phyloP scores from a whole-genome alignment of 495 filamentous ascomycete species.

The Corynascus novoguineensis region DNA sequence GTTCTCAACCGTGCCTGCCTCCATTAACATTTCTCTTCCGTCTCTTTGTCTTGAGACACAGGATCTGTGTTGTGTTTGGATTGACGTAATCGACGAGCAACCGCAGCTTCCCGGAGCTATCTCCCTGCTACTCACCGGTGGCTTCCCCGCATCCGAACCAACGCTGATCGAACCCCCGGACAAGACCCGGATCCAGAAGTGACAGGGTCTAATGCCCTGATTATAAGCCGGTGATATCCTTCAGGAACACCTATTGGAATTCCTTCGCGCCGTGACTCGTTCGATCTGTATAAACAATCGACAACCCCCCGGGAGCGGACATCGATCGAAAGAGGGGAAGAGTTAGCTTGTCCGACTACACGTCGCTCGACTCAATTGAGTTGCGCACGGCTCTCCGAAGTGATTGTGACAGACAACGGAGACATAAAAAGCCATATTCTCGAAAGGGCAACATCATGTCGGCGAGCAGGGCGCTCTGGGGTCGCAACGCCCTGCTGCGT shows the following conservation, averaged over 20 bases:
- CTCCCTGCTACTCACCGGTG: background rate
- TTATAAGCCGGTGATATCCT: constrained; percentile 24
- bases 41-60: background rate
- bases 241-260: background rate
- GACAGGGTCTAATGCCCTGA: constrained; percentile 1
- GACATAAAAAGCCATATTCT: background rate
- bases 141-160: constrained; percentile 14
- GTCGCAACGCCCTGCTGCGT: constrained; percentile 12
- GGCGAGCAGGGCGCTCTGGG: constrained; percentile 14
- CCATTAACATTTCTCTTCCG: background rate
- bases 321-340: too few relatives aligned
- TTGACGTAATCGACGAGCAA: background rate
- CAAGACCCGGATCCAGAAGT: background rate
- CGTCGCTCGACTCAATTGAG: background rate
- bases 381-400: background rate
- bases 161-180: background rate
- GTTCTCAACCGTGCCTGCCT: background rate
- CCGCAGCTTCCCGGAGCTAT: background rate
- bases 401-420: background rate
- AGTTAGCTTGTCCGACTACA: background rate
- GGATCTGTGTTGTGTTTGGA: background rate
- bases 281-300: background rate
- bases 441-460: constrained; percentile 10
- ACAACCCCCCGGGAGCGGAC: background rate
- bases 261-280: background rate